phyloP scores from a whole-genome alignment of 208 protist genomes.

The Leishmania amazonensis region DNA sequence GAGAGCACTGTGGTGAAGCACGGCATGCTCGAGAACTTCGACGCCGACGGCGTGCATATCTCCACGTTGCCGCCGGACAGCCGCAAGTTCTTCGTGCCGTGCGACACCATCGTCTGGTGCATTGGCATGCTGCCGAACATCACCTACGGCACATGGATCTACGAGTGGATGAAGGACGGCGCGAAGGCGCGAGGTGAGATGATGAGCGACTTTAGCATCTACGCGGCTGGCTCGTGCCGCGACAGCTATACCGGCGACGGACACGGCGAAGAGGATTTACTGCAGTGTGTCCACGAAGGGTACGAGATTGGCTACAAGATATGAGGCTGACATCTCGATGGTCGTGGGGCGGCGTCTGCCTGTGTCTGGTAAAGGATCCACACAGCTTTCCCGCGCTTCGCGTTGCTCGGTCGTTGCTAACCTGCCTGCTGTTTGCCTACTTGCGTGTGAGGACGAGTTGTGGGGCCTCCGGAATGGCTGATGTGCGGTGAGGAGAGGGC shows the following conservation, averaged over 20 bases:
- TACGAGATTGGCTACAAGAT: conserved; percentile 88
- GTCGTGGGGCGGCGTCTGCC: neutral
- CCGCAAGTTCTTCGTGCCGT: conserved; percentile 60
- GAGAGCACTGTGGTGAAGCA: conserved; percentile 71
- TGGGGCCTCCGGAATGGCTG: neutral
- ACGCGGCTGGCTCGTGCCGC: conserved; percentile 74
- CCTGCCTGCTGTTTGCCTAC: too few relatives aligned
- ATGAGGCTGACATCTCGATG: conserved; percentile 15
- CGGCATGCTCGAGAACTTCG: conserved; percentile 68
- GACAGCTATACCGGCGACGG: conserved; percentile 77
- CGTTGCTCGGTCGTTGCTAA: neutral
- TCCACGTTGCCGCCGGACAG: conserved; percentile 56
- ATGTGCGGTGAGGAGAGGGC: neutral
- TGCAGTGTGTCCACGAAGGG: conserved; percentile 82
- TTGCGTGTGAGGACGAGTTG: neutral
- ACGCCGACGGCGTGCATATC: conserved; percentile 66
- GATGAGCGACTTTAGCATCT: conserved; percentile 79
- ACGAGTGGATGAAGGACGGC: conserved; percentile 90
- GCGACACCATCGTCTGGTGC: conserved; percentile 88
- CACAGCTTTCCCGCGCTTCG: neutral
- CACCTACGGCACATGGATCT: conserved; percentile 77
- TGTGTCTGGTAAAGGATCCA: neutral
- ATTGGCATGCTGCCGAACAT: conserved; percentile 86
- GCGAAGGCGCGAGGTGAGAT: conserved; percentile 77
- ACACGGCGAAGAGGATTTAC: conserved; percentile 84